Evolutionary conservation across 805 yeast species (phyloP).

Genomic region (Hanseniaspora pseudoguilliermondii): DNA sequence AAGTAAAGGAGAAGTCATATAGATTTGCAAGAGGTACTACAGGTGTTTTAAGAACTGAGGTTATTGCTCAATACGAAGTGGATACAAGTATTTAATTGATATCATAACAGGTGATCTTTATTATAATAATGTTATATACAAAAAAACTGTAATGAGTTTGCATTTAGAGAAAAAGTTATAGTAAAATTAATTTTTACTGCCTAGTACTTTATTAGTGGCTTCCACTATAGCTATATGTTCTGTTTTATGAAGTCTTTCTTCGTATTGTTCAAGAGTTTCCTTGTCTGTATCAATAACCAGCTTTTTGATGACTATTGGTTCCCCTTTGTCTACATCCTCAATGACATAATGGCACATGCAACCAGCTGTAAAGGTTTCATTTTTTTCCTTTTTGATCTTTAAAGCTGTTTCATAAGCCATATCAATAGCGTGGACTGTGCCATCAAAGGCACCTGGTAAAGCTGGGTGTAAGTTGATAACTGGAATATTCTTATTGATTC

Average conservation of each 20-base stretch:
- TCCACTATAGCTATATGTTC: slow-evolving; percentile 92
- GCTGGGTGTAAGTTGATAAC: slow-evolving; percentile 95
- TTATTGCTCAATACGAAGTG: slow-evolving; percentile 51
- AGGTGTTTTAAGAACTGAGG: slow-evolving; percentile 57
- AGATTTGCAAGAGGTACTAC: slow-evolving; percentile 91
- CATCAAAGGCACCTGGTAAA: slow-evolving; percentile 91
- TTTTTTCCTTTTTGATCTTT: slow-evolving; percentile 35
- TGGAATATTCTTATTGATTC: slow-evolving; percentile 50
- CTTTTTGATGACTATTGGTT: slow-evolving; percentile 74
- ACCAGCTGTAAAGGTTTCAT: slow-evolving; percentile 51
- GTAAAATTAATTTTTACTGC: not conserved
- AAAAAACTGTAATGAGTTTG: not conserved
- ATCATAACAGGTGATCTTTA: no score
- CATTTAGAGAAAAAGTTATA: no score
- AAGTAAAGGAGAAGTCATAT: slow-evolving; percentile 67
- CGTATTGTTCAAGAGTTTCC: slow-evolving; percentile 71
- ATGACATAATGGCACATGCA: slow-evolving; percentile 97
- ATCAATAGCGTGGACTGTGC: slow-evolving; percentile 84
- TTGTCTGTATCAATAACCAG: slow-evolving; percentile 48
- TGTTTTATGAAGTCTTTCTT: slow-evolving; percentile 61
- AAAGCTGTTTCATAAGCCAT: slow-evolving; percentile 94
- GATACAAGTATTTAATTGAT: slow-evolving; percentile 24
- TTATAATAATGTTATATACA: not conserved
- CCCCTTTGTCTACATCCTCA: slow-evolving; percentile 88
- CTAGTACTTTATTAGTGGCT: slow-evolving; percentile 59